A percentile compares a stretch with the other conserved stretches of the same genome.
Evolutionary conservation across 768 basidiomycete species (phyloP).

Genomic region (Mrakia blollopis): DNA sequence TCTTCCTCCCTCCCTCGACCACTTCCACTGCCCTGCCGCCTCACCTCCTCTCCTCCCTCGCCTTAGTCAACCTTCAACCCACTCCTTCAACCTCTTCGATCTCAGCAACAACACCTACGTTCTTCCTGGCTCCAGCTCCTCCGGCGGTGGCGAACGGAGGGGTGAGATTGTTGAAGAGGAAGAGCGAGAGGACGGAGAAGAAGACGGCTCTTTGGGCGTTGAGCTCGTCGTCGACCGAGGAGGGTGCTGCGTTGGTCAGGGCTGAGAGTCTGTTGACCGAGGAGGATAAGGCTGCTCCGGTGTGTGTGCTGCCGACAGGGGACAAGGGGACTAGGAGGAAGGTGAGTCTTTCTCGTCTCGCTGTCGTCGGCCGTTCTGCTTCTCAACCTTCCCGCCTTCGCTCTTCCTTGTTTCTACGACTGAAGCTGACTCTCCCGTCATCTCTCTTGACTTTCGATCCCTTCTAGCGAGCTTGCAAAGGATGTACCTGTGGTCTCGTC

Average conservation of each 20-base stretch:
- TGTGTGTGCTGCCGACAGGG: constrained; percentile 52
- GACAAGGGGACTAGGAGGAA: constrained; percentile 36
- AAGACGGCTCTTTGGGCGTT: constrained; percentile 32
- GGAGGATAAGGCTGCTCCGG: constrained; percentile 67
- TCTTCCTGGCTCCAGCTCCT: constrained; percentile 68
- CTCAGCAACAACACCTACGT: constrained; percentile 60
- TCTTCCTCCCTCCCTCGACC: constrained; percentile 51
- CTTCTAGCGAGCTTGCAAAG: constrained; percentile 69
- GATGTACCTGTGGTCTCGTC: constrained; percentile 90
- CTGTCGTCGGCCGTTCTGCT: no score
- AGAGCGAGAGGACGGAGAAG: constrained; percentile 17
- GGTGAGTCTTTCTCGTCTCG: constrained; percentile 39
- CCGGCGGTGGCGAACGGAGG: constrained; percentile 1
- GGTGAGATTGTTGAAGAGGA: constrained; percentile 15
- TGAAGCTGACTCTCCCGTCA: not conserved
- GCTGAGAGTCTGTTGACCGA: constrained; percentile 24
- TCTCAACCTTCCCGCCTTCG: no score
- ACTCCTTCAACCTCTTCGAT: not conserved
- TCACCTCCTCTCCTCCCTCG: constrained; percentile 7
- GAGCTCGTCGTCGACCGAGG: not conserved
- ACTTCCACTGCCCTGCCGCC: constrained; percentile 45
- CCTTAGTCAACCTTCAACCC: constrained; percentile 15
- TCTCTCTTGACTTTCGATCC: constrained; percentile 30
- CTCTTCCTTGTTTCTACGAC: no score
- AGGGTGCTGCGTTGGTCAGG: constrained; percentile 12